These are phyloP conservation scores for Plasmodium gallinaceum DNA, from an alignment of 169 alveolate species.

Conservation along the genomic window DNA sequence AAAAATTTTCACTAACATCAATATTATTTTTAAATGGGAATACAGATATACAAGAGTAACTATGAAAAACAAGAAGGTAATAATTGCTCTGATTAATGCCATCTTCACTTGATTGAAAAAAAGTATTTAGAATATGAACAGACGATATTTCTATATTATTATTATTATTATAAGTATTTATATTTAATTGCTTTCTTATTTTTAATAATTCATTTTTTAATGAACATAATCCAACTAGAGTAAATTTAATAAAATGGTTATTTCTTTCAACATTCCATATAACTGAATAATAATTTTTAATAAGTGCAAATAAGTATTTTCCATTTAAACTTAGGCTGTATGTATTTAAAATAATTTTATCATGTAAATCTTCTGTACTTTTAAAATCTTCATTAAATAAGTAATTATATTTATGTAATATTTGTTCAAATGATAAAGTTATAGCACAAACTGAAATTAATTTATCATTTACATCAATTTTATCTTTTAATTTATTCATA, in stretches of 20 bases:
- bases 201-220: slow-evolving; percentile 14
- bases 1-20: neutral
- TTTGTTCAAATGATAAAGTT: slow-evolving; percentile 25
- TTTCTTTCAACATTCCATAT: slow-evolving; percentile 30
- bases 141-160: slow-evolving; percentile 34
- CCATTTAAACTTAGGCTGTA: slow-evolving; percentile 57
- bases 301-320: slow-evolving; percentile 35
- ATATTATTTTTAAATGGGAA: slow-evolving; percentile 30
- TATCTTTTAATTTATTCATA: slow-evolving; percentile 24
- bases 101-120: slow-evolving; percentile 13
- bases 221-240: slow-evolving; percentile 47
- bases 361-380: neutral
- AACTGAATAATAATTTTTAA: slow-evolving; percentile 31
- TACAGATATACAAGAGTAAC: slow-evolving; percentile 48
- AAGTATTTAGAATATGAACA: slow-evolving; percentile 36
- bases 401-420: slow-evolving; percentile 29
- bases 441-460: slow-evolving; percentile 44
- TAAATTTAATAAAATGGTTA: neutral
- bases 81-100: slow-evolving; percentile 1
- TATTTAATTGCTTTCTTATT: neutral
- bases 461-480: slow-evolving; percentile 40
- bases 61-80: slow-evolving; percentile 56
- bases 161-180: neutral
- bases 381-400: neutral
- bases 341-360: slow-evolving; percentile 19